Evolutionary conservation across 352 stramenopile genomes (phyloP), one percentile per base, ranked within the genome.

Genomic region (Aphanomyces invadans): DNA sequence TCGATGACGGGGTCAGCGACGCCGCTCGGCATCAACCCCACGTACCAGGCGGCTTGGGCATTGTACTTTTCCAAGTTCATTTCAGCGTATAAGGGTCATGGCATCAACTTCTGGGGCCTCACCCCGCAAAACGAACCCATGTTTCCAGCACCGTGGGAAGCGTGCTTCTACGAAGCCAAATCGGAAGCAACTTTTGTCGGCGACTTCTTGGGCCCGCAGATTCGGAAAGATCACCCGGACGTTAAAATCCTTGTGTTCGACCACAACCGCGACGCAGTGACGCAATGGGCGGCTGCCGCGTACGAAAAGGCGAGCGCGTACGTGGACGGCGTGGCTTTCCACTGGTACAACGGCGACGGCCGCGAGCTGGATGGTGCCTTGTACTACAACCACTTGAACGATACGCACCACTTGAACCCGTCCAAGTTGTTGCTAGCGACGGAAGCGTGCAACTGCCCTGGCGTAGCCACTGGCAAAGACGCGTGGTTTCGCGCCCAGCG

Each of bases 21-120:
- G 19, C 83, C 83, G 2, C 70, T 81, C 11, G 83, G 81, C 3
- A 65, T 92, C 7, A 71, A 72, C 28, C 65, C 76, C 60, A 72
- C 87, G 21, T 74, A 83, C 21, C 78, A 86, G 3, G 65, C 74
- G 21, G 74, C 88, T 1, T 97, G 86, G 88, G 91, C 90, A 1
- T 67, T 90, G 9, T 97, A 97, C 73, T 96, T 97, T 73, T 92
- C 86, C 64, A 92, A 92, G 69, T 97, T 96, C 60, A 93, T 97
- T 55, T 76, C 74, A 26, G 90, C 88, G 21, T 97, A 97, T 77
- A 91, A 94, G 68, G 68, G 80, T 4, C 73, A 89, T 28, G 84
- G 80, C 4, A 80, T 97, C 19, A 17, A 73, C 11, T 91, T 97
- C 57, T 97, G 89, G 89, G 88, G 85, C 2, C 69, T 97, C 36